Conservation (phyloP, 306 rosid genomes). For the Vicia sativa region DNA sequence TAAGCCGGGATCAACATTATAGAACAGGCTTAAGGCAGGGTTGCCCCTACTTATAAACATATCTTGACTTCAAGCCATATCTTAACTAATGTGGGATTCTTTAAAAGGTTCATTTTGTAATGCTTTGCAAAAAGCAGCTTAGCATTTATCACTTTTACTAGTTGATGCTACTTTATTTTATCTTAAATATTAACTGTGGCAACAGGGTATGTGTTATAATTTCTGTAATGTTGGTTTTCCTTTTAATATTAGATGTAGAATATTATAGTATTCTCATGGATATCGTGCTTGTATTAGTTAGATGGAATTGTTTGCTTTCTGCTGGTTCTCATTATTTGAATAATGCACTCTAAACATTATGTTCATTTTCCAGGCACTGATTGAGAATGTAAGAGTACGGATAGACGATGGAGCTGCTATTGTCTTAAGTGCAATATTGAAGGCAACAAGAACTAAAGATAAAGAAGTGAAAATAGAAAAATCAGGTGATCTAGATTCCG, state of each 20-base stretch:
- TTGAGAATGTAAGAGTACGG: conserved; percentile 71
- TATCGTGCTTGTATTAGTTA: background rate
- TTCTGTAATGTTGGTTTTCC: conserved; percentile 25
- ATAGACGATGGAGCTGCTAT: conserved; percentile 76
- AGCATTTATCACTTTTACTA: conserved; percentile 10
- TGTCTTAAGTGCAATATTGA: conserved; percentile 67
- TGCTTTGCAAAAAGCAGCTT: conserved; percentile 10
- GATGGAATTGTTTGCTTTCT: conserved; percentile 27
- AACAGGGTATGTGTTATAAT: conserved; percentile 13
- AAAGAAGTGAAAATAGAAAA: conserved; percentile 62
- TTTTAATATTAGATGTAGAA: conserved; percentile 13
- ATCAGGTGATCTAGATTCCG: conserved; percentile 58
- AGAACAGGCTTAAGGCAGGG: no score
- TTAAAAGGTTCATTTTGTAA: background rate
- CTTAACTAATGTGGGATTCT: no score
- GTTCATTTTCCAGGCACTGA: conserved; percentile 58
- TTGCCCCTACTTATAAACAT: no score
- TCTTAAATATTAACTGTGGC: conserved; percentile 28
- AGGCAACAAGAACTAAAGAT: conserved; percentile 68
- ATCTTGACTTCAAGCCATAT: no score
- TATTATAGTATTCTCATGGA: conserved; percentile 27
- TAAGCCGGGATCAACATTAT: no score
- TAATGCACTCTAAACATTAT: conserved; percentile 34
- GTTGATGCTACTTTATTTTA: conserved; percentile 19
- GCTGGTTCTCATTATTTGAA: conserved; percentile 28